Evolutionary conservation across 345 rosid species (phyloP).

Genomic region (Garcia nutans): DNA sequence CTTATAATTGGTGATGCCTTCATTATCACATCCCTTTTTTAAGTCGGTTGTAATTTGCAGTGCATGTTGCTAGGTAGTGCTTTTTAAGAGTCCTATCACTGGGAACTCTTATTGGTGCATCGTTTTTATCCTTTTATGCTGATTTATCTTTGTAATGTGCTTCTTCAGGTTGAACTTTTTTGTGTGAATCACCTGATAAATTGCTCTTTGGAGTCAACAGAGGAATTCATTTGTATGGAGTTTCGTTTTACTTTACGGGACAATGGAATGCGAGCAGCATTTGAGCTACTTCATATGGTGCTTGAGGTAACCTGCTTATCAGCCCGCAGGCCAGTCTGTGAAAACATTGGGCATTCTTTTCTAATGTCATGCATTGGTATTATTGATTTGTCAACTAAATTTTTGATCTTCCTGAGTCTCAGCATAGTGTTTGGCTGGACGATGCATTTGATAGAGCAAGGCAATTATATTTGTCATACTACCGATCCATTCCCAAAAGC

Average conservation of each 20-base stretch:
- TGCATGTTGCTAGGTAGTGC: not conserved
- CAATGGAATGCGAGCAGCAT: constrained; percentile 97
- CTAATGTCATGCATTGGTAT: not conserved
- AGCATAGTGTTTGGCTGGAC: constrained; percentile 99
- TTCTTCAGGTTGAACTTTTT: constrained; percentile 87
- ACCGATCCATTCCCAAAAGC: constrained; percentile 97
- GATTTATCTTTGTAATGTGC: constrained; percentile 11
- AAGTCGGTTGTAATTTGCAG: not conserved
- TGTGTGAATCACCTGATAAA: constrained; percentile 96
- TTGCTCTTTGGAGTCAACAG: constrained; percentile 98
- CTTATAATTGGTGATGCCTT: not conserved
- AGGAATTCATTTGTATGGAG: constrained; percentile 98
- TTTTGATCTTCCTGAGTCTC: constrained; percentile 42
- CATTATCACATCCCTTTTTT: not conserved
- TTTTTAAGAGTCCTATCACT: not conserved
- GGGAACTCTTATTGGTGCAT: not conserved
- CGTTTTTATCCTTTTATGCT: not conserved
- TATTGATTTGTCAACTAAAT: constrained; percentile 12
- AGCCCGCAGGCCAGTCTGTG: constrained; percentile 3
- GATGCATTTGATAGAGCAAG: constrained; percentile 99
- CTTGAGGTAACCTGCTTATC: constrained; percentile 65
- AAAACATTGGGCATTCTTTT: constrained; percentile 11
- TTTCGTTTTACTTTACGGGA: constrained; percentile 95
- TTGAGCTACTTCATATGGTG: constrained; percentile 99
- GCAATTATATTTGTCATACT: constrained; percentile 87